Percentiles rank a stretch among this genome's conserved stretches.
Evolutionary conservation across 164 flowering plant genomes (phyloP).

Genomic region (Magnolia changhungtana): DNA sequence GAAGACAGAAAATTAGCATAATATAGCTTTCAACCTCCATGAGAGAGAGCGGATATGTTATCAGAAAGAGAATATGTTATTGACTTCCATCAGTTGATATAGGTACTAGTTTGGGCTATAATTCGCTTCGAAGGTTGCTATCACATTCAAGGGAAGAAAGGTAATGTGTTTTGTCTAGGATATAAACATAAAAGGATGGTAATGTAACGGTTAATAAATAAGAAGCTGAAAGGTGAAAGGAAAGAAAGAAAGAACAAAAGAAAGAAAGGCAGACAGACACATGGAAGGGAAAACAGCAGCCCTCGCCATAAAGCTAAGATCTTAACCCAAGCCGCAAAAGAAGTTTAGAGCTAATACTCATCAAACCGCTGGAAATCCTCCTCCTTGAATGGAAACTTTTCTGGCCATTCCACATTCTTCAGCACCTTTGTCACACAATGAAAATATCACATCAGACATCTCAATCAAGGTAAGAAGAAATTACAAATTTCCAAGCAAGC

Average conservation of each 20-base stretch:
- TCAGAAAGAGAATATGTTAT: too few relatives aligned
- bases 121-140: too few relatives aligned
- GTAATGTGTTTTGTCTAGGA: too few relatives aligned
- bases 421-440: constrained; percentile 36
- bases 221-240: neutral
- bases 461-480: neutral
- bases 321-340: neutral
- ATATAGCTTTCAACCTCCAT: neutral
- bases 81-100: too few relatives aligned
- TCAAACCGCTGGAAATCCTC: constrained; percentile 92
- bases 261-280: neutral
- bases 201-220: neutral
- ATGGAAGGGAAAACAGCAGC: neutral
- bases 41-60: too few relatives aligned
- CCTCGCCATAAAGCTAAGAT: neutral
- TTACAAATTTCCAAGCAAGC: too few relatives aligned
- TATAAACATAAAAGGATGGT: too few relatives aligned
- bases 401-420: constrained; percentile 90
- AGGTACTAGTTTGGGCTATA: too few relatives aligned
- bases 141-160: too few relatives aligned
- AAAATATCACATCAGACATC: constrained; percentile 1
- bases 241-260: neutral
- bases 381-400: constrained; percentile 76
- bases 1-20: neutral
- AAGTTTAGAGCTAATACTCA: constrained; percentile 46